These are phyloP conservation scores for Penicillium corylophilum DNA, from an alignment of 2,329 filamentous ascomycete species.

Conservation along the genomic window DNA sequence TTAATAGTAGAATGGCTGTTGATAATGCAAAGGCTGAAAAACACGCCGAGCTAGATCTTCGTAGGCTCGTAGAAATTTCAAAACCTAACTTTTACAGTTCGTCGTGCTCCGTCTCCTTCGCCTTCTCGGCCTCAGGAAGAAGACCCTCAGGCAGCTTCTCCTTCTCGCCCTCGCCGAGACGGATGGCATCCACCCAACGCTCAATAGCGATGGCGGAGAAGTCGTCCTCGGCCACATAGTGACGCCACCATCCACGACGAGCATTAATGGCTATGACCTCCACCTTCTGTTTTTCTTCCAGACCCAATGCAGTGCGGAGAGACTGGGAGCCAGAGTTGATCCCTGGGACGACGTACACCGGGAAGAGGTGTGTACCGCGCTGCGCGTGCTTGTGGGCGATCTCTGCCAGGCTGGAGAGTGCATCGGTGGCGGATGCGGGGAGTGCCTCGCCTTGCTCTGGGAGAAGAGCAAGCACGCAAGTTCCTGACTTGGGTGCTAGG, in stretches of 20 bases:
- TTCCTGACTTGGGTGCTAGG: slow-evolving; percentile 71
- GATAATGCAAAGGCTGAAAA: background rate
- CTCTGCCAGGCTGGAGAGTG: slow-evolving; percentile 65
- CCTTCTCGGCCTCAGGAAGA: slow-evolving; percentile 38
- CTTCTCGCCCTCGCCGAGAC: slow-evolving; percentile 82
- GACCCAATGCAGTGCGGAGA: slow-evolving; percentile 61
- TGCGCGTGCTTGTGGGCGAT: slow-evolving; percentile 73
- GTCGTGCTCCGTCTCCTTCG: slow-evolving; percentile 44
- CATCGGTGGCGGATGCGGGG: slow-evolving; percentile 47
- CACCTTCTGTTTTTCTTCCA: slow-evolving; percentile 55
- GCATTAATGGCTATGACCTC: slow-evolving; percentile 81
- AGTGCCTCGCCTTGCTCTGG: slow-evolving; percentile 53
- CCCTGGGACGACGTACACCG: slow-evolving; percentile 72
- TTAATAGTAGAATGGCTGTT: background rate
- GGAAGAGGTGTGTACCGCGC: slow-evolving; percentile 70
- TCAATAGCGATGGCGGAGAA: slow-evolving; percentile 59
- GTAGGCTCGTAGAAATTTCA: background rate
- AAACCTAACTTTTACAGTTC: slow-evolving; percentile 37
- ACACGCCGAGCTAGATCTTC: background rate
- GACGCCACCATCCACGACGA: slow-evolving; percentile 82
- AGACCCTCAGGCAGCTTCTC: slow-evolving; percentile 67
- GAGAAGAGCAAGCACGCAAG: slow-evolving; percentile 77
- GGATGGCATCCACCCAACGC: slow-evolving; percentile 85
- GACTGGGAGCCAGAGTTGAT: slow-evolving; percentile 57
- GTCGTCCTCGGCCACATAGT: slow-evolving; percentile 59